Evolutionary conservation across 176 grass and related monocot species (phyloP).

Genomic region (Raddia distichophylla): DNA sequence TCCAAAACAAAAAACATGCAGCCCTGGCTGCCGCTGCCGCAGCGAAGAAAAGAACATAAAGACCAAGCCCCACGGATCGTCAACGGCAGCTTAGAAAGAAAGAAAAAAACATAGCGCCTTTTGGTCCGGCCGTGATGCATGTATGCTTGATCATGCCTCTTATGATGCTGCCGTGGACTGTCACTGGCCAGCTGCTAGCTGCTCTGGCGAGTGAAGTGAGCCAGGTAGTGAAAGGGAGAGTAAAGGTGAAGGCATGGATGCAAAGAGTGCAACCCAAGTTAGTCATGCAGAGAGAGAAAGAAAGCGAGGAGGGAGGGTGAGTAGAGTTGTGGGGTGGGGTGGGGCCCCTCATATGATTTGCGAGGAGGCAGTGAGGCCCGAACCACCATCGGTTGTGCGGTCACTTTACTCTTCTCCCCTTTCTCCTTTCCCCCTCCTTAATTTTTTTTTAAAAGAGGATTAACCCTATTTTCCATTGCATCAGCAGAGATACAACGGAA

Average conservation of each 20-base stretch:
- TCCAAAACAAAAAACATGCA: no score
- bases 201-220: not conserved
- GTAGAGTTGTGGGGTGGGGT: not conserved
- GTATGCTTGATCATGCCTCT: not conserved
- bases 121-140: not conserved
- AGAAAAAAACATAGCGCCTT: not conserved
- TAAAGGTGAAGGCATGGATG: constrained; percentile 44
- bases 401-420: constrained; percentile 48
- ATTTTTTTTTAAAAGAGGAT: no score
- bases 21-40: not conserved
- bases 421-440: not conserved
- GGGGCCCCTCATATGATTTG: constrained; percentile 48
- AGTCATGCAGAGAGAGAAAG: constrained; percentile 21
- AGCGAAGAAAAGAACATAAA: no score
- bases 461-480: no score
- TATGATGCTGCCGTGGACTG: not conserved
- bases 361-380: constrained; percentile 18
- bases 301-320: not conserved
- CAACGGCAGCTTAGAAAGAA: constrained; percentile 12
- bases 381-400: constrained; percentile 69
- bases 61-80: not conserved
- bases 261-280: constrained; percentile 70
- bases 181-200: not conserved
- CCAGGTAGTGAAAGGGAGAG: not conserved
- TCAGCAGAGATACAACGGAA: no score